These are phyloP conservation scores for Clarireedia monteithiana DNA, from an alignment of 2,329 filamentous ascomycete species.

Conservation along the genomic window DNA sequence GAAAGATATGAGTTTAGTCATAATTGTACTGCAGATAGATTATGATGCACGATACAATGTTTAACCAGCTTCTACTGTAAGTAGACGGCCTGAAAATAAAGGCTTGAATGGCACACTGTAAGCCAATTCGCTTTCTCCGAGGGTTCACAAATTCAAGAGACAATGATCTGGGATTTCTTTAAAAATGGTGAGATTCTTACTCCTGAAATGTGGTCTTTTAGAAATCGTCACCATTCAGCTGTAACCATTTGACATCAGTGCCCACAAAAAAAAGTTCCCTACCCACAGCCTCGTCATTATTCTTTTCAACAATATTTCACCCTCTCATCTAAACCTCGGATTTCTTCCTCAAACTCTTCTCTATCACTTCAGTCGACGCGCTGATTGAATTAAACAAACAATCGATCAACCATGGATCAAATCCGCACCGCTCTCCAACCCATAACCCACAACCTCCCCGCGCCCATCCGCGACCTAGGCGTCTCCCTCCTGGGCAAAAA, in stretches of 20 bases:
- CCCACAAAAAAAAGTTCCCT: not conserved
- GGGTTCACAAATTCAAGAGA: too few species aligned
- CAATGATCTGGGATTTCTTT: too few species aligned
- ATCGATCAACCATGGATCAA: slow-evolving; percentile 45
- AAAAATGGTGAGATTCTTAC: not conserved
- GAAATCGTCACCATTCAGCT: not conserved
- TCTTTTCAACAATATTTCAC: not conserved
- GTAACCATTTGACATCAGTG: not conserved
- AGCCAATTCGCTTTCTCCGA: too few species aligned
- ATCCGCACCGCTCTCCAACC: slow-evolving; percentile 55
- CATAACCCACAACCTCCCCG: slow-evolving; percentile 65
- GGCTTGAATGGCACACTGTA: too few species aligned
- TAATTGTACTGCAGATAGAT: too few species aligned
- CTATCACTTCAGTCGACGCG: too few species aligned
- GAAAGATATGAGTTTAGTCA: too few species aligned
- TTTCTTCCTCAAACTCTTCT: not conserved
- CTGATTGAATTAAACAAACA: not conserved
- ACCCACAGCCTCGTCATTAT: not conserved
- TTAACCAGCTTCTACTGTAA: too few species aligned
- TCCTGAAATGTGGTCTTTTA: not conserved
- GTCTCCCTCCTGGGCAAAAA: slow-evolving; percentile 70
- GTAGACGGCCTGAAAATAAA: too few species aligned
- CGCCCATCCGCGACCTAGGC: slow-evolving; percentile 65
- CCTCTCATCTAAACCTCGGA: not conserved
- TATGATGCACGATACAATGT: too few species aligned